phyloP scores from a whole-genome alignment of 2,329 filamentous ascomycete genomes.

The Pseudogymnoascus sp. region DNA sequence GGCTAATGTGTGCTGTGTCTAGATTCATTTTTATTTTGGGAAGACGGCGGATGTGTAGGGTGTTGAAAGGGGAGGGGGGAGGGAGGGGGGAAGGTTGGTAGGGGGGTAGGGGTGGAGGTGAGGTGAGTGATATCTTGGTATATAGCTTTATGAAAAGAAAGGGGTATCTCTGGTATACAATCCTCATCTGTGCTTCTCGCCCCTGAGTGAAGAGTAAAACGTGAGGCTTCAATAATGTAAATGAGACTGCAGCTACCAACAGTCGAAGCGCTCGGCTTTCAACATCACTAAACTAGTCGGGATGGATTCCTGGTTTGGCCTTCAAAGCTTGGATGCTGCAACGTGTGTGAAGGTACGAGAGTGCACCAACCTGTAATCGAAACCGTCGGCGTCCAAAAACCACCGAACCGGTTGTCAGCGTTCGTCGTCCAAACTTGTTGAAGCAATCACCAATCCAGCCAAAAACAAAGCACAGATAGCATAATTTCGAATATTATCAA shows the following conservation, averaged over 20 bases:
- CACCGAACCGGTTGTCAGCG: too few relatives aligned
- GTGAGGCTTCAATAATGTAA: neutral
- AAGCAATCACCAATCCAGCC: neutral
- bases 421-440: neutral
- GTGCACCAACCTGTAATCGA: neutral
- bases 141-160: neutral
- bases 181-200: neutral
- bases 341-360: neutral
- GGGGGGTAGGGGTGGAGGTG: neutral
- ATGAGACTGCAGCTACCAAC: neutral
- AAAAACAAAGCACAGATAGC: neutral
- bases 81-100: neutral
- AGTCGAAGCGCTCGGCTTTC: too few relatives aligned
- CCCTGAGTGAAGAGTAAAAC: neutral
- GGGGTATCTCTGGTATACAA: neutral
- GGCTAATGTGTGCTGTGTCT: neutral
- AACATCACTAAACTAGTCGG: too few relatives aligned
- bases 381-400: neutral
- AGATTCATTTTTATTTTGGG: neutral
- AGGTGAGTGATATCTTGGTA: neutral
- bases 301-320: too few relatives aligned
- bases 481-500: neutral
- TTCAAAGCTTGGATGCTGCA: too few relatives aligned
- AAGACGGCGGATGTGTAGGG: neutral
- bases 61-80: neutral